Evolutionary conservation across 495 filamentous ascomycete genomes (phyloP).

Genomic region (Bathelium albidoporum): DNA sequence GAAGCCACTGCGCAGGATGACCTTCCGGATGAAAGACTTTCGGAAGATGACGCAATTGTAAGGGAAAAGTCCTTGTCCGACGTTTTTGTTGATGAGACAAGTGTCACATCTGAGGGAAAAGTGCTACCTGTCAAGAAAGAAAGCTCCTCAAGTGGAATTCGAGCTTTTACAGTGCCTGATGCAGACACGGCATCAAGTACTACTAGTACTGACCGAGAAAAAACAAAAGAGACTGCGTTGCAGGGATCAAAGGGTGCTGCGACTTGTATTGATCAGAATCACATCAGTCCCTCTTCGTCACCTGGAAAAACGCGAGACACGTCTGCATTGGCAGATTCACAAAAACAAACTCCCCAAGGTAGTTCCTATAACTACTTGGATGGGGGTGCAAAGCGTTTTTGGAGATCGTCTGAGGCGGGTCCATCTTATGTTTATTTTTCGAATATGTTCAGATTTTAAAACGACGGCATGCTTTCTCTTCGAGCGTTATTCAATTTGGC

Average conservation of each 20-base stretch:
- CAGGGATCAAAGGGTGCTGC: neutral
- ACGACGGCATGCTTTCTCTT: neutral
- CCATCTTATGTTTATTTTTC: conserved; percentile 2
- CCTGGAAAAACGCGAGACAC: neutral
- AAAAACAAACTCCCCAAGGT: neutral
- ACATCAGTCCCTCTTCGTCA: neutral
- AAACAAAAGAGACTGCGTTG: neutral
- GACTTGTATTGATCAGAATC: neutral
- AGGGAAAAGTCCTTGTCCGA: neutral
- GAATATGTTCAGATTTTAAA: conserved; percentile 1
- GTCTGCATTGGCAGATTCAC: neutral
- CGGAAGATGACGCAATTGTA: neutral
- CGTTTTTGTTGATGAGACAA: neutral
- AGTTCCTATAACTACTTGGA: neutral
- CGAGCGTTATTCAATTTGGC: neutral
- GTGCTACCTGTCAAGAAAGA: neutral
- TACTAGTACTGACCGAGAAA: neutral
- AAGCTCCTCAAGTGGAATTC: neutral
- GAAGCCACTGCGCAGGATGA: too few relatives aligned
- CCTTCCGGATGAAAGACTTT: neutral
- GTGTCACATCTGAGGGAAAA: neutral
- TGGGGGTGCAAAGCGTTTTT: neutral
- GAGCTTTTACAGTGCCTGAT: neutral
- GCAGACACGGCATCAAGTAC: neutral
- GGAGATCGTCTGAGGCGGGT: neutral